Evolutionary conservation across 305 asterid species (phyloP).

Genomic region (Fraxinus albicans): DNA sequence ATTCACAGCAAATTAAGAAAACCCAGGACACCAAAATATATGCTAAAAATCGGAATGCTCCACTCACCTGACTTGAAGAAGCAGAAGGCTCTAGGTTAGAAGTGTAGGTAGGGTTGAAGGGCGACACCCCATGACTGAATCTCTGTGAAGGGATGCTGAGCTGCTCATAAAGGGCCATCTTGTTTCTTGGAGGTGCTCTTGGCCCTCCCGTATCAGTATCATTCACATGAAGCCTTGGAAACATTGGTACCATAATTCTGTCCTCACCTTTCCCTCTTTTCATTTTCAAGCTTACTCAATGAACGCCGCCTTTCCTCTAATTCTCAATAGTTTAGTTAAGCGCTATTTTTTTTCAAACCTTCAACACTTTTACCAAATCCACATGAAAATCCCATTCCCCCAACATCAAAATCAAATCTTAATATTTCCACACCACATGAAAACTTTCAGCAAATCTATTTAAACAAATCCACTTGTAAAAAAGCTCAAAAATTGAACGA

Average conservation of each 20-base stretch:
- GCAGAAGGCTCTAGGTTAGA: constrained; percentile 38
- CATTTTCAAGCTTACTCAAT: constrained; percentile 38
- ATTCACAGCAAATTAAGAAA: background rate
- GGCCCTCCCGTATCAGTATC: constrained; percentile 97
- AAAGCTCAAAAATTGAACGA: background rate
- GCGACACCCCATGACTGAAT: constrained; percentile 37
- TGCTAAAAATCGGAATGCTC: constrained; percentile 11
- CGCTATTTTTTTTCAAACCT: constrained; percentile 2
- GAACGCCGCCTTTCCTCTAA: background rate
- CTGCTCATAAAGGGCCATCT: constrained; percentile 98
- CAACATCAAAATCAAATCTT: constrained; percentile 28
- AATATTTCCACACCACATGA: background rate
- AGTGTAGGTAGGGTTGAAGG: constrained; percentile 24
- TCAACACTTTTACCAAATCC: constrained; percentile 15
- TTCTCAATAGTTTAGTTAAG: constrained; percentile 1
- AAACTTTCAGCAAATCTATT: constrained; percentile 20
- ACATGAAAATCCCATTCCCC: constrained; percentile 13
- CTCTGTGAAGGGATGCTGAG: constrained; percentile 87
- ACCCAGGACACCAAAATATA: background rate
- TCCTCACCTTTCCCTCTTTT: constrained; percentile 76
- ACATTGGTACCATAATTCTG: constrained; percentile 78
- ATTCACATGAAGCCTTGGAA: constrained; percentile 93
- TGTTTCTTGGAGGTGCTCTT: constrained; percentile 98
- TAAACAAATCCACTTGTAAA: constrained; percentile 11
- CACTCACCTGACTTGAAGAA: constrained; percentile 54